Evolutionary conservation across 345 rosid species (phyloP), one percentile per base, ranked within the genome.

Genomic region (Acer negundo): DNA sequence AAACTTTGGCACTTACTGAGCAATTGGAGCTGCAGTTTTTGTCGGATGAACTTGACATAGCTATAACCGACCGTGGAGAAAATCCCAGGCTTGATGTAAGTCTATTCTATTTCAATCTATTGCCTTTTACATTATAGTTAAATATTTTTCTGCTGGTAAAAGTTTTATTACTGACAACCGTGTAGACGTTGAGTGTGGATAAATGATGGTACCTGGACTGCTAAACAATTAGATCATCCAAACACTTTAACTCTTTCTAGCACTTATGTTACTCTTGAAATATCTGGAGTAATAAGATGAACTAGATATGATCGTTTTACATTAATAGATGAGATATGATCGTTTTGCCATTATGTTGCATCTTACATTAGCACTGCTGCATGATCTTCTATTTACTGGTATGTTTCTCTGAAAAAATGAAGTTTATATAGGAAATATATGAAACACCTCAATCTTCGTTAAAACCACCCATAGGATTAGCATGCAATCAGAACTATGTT

Each of bases 11-110:
- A 73, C 76, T 92, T 24, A 83, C 90, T 49, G 94, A 91, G 49
- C 90, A 93, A n/a, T 77, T 92, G 80, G 97, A 93, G 63, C 84
- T 94, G 77, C 97, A 94, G 82, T 90, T 88, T 81, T 75, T 94
- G 69, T 91, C 97, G 61, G 94, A 93, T 80, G 93, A 93, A 66
- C 97, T 94, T 76, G 96, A 92, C 82, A 81, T 91, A 58, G 92
- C 92, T 63, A 89, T 92, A 56, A 87, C 90, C 42, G 96, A 91
- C 86, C 85, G 88, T 6, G 92, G 87, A 79, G 92, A 94, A 84
- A 94, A 86, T 82, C 98, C 97, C 65, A 80, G 89, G 81, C 87
- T 94, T 73, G 95, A 94, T 78, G 98, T 94, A 86, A 90, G 94
- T 80, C 40, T 49, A 47, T 38, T 42, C 2, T 12, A 31, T 49